Evolutionary conservation across 1,284 basidiomycete genomes (phyloP).

Genomic region (Phlebopus sp.): DNA sequence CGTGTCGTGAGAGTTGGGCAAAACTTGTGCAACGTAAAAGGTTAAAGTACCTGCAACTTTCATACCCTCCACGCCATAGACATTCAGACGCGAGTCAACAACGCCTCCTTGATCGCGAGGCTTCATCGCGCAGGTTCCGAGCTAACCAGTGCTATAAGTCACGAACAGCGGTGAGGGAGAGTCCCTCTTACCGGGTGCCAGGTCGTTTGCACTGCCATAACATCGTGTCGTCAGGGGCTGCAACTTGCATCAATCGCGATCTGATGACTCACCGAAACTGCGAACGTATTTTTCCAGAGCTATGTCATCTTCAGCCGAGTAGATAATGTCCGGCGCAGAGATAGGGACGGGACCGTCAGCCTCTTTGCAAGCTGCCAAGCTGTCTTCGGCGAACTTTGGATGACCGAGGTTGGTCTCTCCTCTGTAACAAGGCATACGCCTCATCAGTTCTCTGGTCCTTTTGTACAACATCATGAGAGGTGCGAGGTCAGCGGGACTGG

Average conservation of each 20-base stretch:
- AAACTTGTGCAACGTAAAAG: not conserved
- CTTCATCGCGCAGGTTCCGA: conserved; percentile 35
- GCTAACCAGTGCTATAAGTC: too few relatives aligned
- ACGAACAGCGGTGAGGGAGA: too few relatives aligned
- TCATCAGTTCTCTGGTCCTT: conserved; percentile 40
- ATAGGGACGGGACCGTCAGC: conserved; percentile 38
- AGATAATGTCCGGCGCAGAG: conserved; percentile 47
- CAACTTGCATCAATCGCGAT: too few relatives aligned
- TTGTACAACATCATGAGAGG: conserved; percentile 27
- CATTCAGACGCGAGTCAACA: conserved; percentile 29
- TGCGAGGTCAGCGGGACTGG: not conserved
- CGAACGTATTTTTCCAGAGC: conserved; percentile 45
- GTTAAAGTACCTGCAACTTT: conserved; percentile 28
- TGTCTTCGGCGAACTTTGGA: conserved; percentile 48
- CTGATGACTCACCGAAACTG: conserved; percentile 23
- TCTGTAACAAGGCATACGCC: conserved; percentile 54
- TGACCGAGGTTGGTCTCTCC: conserved; percentile 48
- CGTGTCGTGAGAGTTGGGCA: not conserved
- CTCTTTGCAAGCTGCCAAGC: conserved; percentile 39
- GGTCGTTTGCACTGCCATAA: conserved; percentile 38
- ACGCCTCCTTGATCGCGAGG: conserved; percentile 23
- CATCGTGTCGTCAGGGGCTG: not conserved
- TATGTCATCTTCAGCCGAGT: conserved; percentile 55
- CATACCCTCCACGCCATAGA: conserved; percentile 28
- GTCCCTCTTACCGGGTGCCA: conserved; percentile 62